Conservation (phyloP, 2,329 filamentous ascomycete genomes). For the Claviceps africana region DNA sequence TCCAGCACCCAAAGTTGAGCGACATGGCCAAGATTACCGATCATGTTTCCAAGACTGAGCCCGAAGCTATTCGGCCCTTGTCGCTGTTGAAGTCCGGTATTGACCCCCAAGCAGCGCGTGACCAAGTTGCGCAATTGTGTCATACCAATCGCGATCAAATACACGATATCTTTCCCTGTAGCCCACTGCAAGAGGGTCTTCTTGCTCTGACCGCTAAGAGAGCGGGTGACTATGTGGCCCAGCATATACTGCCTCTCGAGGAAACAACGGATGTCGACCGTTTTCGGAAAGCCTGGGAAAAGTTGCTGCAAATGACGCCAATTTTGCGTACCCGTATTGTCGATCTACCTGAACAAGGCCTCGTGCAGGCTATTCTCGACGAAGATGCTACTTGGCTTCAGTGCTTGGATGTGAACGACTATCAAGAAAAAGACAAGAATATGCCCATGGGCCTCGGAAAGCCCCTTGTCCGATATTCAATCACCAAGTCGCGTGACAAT, state of each 20-base stretch:
- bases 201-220: slow-evolving; percentile 5
- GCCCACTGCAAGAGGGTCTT: slow-evolving; percentile 7
- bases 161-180: slow-evolving; percentile 7
- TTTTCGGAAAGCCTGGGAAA: slow-evolving; percentile 5
- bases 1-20: slow-evolving; percentile 2
- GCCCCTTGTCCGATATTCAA: slow-evolving; percentile 7
- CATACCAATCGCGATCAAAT: slow-evolving; percentile 1
- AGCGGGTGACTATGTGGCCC: slow-evolving; percentile 4
- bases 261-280: neutral
- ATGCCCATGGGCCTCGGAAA: slow-evolving; percentile 12
- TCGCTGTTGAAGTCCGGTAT: neutral
- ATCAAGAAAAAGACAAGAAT: slow-evolving; percentile 18
- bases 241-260: slow-evolving; percentile 2
- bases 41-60: neutral
- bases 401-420: slow-evolving; percentile 18
- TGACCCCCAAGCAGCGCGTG: neutral
- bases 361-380: slow-evolving; percentile 27
- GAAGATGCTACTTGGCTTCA: slow-evolving; percentile 18
- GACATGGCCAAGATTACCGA: neutral
- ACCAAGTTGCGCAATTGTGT: neutral
- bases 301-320: slow-evolving; percentile 1
- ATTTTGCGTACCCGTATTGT: slow-evolving; percentile 6
- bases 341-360: slow-evolving; percentile 13
- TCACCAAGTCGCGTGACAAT: neutral
- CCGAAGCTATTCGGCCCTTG: neutral